Evolutionary conservation across 1,139 yeast genomes (phyloP), one percentile per base, ranked within the genome.

Genomic region (Hansenula sp.): DNA sequence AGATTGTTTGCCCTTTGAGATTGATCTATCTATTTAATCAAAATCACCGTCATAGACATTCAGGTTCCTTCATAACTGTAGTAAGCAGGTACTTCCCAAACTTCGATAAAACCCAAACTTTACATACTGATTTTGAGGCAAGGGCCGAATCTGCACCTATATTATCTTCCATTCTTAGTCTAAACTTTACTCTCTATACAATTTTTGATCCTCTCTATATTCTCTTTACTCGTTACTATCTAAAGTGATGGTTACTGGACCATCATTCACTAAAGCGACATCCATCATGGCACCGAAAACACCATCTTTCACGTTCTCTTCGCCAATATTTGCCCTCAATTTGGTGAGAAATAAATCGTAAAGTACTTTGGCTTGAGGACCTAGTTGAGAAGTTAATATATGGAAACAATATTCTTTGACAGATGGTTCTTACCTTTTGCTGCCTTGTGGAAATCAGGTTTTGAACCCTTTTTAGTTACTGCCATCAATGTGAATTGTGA

Each of bases 221-320:
- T 12, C 11, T 16, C 8, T 16, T 28, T 16, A 13, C 4, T 19
- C 10, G 25, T 57, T 57, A 10, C 63, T 58, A 40, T 68, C 71
- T 21, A 68, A 40, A 0, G 63, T 49, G 19, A 68, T 59, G 0
- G 73, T 68, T 1, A 64, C 60, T 2, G 73, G 73, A 0, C 73
- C 73, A 46, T 90, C 97, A 55, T 92, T 92, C 16, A 82, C 79
- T 42, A 90, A 62, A 2, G 75, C 73, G 14, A 92, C 96, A 48
- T 87, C 95, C 98, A 92, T 92, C 96, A 90, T 86, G 9, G 94
- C 97, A 0, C 97, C 98, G 61, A 92, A 92, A 42, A 77, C 72
- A 1, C 98, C 98, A 54, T 88, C 96, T 47, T 82, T 73, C 7
- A 89, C 95, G 37, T 75, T 71, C 0, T 71, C 76, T 1, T 65